Conservation (phyloP, 2,329 filamentous ascomycete species). For the Clonostachys byssicola region DNA sequence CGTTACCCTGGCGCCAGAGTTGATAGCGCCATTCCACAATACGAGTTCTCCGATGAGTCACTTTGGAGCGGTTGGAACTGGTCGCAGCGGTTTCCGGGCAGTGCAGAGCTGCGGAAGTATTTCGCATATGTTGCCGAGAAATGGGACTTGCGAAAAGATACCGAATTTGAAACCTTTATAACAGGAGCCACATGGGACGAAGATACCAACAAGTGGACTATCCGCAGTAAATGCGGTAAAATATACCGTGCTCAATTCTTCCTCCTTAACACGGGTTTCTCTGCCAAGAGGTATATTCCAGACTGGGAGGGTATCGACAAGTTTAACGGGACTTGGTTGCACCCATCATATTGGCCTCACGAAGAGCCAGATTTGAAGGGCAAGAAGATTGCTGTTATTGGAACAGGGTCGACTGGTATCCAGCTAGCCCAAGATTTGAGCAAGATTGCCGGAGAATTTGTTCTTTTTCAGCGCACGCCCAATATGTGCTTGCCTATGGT, state of each 20-base stretch:
- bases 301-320: slow-evolving; percentile 17
- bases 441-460: background rate
- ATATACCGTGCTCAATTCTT: slow-evolving; percentile 25
- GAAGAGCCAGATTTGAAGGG: slow-evolving; percentile 34
- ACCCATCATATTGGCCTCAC: background rate
- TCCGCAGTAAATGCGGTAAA: slow-evolving; percentile 29
- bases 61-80: slow-evolving; percentile 34
- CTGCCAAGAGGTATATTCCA: slow-evolving; percentile 30
- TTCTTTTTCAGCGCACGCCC: slow-evolving; percentile 18
- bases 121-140: slow-evolving; percentile 34
- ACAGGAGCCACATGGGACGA: slow-evolving; percentile 26
- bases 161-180: slow-evolving; percentile 31
- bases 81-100: slow-evolving; percentile 20
- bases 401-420: slow-evolving; percentile 60
- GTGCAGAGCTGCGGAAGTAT: slow-evolving; percentile 28
- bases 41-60: slow-evolving; percentile 16
- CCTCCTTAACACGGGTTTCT: slow-evolving; percentile 32
- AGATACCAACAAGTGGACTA: slow-evolving; percentile 22
- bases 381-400: slow-evolving; percentile 59
- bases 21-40: slow-evolving; percentile 18
- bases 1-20: slow-evolving; percentile 26
- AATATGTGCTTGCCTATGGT: slow-evolving; percentile 56
- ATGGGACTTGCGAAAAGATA: slow-evolving; percentile 29
- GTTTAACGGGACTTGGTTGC: background rate
- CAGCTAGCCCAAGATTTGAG: slow-evolving; percentile 24